phyloP scores from a whole-genome alignment of 805 yeast genomes.

The Pichia cabralensis region DNA sequence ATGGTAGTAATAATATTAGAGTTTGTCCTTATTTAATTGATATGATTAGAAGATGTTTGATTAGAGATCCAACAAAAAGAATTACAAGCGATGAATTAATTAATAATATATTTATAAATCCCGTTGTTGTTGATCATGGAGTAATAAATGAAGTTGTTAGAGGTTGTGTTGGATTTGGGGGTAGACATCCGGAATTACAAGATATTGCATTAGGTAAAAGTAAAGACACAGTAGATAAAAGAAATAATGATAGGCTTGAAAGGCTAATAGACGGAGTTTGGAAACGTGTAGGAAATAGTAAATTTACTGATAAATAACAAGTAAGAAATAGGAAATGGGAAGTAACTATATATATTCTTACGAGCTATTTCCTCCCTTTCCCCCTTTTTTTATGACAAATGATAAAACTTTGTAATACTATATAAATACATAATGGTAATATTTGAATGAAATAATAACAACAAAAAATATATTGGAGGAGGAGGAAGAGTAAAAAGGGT shows the following conservation, averaged over 20 bases:
- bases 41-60: conserved; percentile 61
- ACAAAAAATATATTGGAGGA: no score
- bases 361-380: no score
- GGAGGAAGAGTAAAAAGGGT: no score
- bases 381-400: no score
- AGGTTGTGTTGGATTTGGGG: conserved; percentile 71
- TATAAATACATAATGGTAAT: no score
- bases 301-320: no score
- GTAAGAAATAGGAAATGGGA: neutral
- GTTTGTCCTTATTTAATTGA: conserved; percentile 40
- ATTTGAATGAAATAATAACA: no score
- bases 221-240: neutral
- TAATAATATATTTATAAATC: conserved; percentile 55
- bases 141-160: conserved; percentile 63
- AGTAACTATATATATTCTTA: neutral
- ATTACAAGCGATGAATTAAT: conserved; percentile 56
- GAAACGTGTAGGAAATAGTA: no score
- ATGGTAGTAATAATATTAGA: conserved; percentile 10
- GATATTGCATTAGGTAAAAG: conserved; percentile 4
- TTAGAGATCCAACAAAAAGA: conserved; percentile 59
- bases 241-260: conserved; percentile 4
- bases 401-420: no score
- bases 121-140: conserved; percentile 58
- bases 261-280: conserved; percentile 48
- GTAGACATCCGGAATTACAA: conserved; percentile 23